Base-by-base conservation (phyloP, 176 grass and related monocot species). In the Zoysia japonica region DNA sequence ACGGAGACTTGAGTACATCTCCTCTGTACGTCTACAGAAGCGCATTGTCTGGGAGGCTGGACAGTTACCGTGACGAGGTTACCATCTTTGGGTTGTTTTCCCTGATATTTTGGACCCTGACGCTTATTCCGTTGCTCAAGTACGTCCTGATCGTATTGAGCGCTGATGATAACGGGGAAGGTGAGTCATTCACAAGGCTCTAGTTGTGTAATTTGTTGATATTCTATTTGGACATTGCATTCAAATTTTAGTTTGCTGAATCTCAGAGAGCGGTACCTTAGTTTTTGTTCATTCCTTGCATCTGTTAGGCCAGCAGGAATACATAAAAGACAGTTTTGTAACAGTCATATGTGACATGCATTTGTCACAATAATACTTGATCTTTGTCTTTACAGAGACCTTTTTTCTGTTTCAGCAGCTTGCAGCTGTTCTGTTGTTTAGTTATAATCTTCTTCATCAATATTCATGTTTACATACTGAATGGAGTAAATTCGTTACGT, bases 41-140 rank as follows among this genome's bases (percentile, higher is more conserved):
- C 46, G 57, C 87, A 44, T 67, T 93, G 49, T 93, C 87, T 3
- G 82, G 85, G 47, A 86, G 47, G 7, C 51, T 93, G 46, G 3
- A n/a, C 3, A 3, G 2, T 36, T 82, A 87, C 43, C 20, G 57
- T 44, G 64, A 93, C 39, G 91, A 93, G 61, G n/a, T 75, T 7
- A 87, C 87, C 54, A 71, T 87, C 56, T 90, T 90, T 82, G 91
- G 91, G 6, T 59, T 93, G 69, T 78, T 90, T 76, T 93, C 91
- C 7, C 53, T 93, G 59, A 87, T 87, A 61, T 93, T 93, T 72
- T 93, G 91, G 91, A 85, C 87, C 52, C 79, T 93, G 40, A 87
- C 91, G 41, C 68, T 93, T 41, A 1, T 93, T 45, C 91, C 91
- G 0, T 76, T 93, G 81, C 57, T 93, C 3, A 93, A 93, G 74